Evolutionary conservation across 2,329 filamentous ascomycete species (phyloP), one percentile per base, ranked within the genome.

Genomic region (Cordyceps tenuipes): DNA sequence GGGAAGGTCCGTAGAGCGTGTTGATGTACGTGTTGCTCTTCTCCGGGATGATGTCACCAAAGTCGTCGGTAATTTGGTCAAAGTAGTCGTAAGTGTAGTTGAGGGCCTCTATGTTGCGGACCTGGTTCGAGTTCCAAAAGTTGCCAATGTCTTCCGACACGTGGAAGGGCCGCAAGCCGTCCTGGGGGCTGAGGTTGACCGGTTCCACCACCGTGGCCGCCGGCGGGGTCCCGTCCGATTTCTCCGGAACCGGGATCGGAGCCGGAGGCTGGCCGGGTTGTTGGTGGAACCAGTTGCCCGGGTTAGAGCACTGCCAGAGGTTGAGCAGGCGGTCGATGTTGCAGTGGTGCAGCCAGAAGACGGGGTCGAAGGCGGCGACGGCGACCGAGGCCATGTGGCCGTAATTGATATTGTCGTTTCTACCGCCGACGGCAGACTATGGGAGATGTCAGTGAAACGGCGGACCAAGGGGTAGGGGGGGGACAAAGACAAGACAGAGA

Each of bases 261-360:
- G 7, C 29, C 29, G 26, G 26, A 3, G 3, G 3, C 23, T 39
- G 39, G 15, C 39, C 39, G 3, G 6, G 12, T 3, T 43, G 17
- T 9, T 31, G 52, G 7, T 31, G 52, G n/a, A 55, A 55, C 52
- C 52, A 55, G 17, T 46, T 43, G 17, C 39, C 19, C 8, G 52
- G 52, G 26, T 55, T 55, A 3, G 21, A 21, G 39, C 36, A 31
- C 29, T 55, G 52, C 52, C 52, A 55, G 23, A 55, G 10, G 39
- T 55, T 39, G 31, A 55, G 21, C 6, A 55, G 15, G 5, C 52
- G 26, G 26, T 55, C 52, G 3, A 55, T 34, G 17, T 55, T 55
- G 52, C 76, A 70, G 68, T 87, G 84, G 65, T 87, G 83, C 5
- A 87, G 71, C 78, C 79, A 85, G 70, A 86, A 88, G 9, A 83